Evolutionary conservation across 23 red algal species (phyloP), one percentile per base, ranked within the genome.

Genomic region (Gracilariopsis chorda): DNA sequence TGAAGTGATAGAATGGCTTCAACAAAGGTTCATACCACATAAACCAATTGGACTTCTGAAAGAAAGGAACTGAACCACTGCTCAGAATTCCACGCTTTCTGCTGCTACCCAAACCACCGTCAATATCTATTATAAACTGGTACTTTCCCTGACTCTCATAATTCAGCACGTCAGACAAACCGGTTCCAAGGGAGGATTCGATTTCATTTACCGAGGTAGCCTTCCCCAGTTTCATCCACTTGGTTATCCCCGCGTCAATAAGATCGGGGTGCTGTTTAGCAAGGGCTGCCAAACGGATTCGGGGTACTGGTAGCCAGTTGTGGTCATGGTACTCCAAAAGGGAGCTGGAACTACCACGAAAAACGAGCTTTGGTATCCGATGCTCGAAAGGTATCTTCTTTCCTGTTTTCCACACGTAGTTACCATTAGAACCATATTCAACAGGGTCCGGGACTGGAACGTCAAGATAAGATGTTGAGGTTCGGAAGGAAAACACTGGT

Each of bases 401-500:
- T 7, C 48, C 62, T 20, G 82, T 36, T 20, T 68, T 86, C 82
- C 82, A 86, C 68, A 79, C 45, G 45, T 95, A 95, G 24, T 88
- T 91, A 17, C 93, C 93, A 29, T 95, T 82, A 23, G 78, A 84
- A 37, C 93, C 93, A 36, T 90, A 95, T 48, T 91, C 93, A 7
- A 88, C 86, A 39, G 93, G 93, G 75, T 95, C 93, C 45, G 93
- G 93, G 59, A 95, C 83, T 33, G 93, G 93, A 76, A 95, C 77
- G 35, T 95, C 86, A 19, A 90, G 43, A 73, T 95, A 86, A 4
- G 82, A 63, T 2, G 40, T 72, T 49, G 64, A 68, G n/a, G 86
- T 95, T 20, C 93, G 83, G 74, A 95, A 95, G 0, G 93, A 95
- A 74, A 95, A 95, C 1, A 95, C 83, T 27, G 93, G 86, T n/a